A percentile compares a stretch with the other conserved stretches of the same genome.
phyloP scores from a whole-genome alignment of 805 yeast genomes.

The Kazachstania martiniae region DNA sequence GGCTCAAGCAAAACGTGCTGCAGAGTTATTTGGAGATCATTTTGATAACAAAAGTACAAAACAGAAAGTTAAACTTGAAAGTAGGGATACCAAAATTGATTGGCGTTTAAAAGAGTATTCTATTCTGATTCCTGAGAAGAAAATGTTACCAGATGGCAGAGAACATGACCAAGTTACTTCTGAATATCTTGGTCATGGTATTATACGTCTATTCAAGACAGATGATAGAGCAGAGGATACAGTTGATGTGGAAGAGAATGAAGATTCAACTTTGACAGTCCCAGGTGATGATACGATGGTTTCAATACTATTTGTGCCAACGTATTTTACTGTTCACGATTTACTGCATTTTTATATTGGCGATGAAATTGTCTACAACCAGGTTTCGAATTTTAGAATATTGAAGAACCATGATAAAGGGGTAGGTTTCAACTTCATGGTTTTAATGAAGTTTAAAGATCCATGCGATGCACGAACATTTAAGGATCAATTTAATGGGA shows the following conservation, averaged over 20 bases:
- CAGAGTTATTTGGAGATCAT: too few relatives aligned
- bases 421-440: constrained; percentile 52
- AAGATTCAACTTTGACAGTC: constrained; percentile 16
- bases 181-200: constrained; percentile 59
- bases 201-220: constrained; percentile 55
- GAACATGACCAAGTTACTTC: constrained; percentile 31
- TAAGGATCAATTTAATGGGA: constrained; percentile 57
- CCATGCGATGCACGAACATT: constrained; percentile 49
- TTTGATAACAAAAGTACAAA: too few relatives aligned
- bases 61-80: too few relatives aligned
- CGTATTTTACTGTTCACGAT: constrained; percentile 79
- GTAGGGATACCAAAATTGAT: too few relatives aligned
- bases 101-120: too few relatives aligned
- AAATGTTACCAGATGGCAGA: constrained; percentile 4
- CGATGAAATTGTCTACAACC: constrained; percentile 46
- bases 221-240: constrained; percentile 10
- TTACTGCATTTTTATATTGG: constrained; percentile 56
- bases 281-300: constrained; percentile 56
- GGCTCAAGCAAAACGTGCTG: too few relatives aligned
- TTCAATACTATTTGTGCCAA: constrained; percentile 77
- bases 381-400: constrained; percentile 62
- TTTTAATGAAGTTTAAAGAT: constrained; percentile 60
- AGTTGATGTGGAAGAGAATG: constrained; percentile 1
- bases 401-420: constrained; percentile 48
- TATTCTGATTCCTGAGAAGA: too few relatives aligned